Percentiles rank a stretch among this genome's conserved stretches.
Evolutionary conservation across 495 filamentous ascomycete genomes (phyloP).

Genomic region (Podospora pseudopauciseta): DNA sequence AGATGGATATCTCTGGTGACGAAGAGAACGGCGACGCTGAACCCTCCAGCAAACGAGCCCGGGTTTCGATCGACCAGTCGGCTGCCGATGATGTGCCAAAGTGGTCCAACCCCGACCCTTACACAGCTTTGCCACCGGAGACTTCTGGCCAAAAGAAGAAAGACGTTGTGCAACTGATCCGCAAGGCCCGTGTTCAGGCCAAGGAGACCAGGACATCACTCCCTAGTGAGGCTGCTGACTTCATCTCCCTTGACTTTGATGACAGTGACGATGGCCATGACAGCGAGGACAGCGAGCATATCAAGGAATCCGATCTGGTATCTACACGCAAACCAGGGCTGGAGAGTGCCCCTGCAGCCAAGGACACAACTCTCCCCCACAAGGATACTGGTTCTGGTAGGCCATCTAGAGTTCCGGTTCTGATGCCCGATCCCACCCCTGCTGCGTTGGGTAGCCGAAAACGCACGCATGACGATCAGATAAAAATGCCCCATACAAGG

Average conservation of each 20-base stretch:
- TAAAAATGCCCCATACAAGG: slow-evolving; percentile 49
- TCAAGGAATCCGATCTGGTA: background rate
- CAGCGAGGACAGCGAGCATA: slow-evolving; percentile 13
- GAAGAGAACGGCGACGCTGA: slow-evolving; percentile 53
- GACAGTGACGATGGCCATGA: slow-evolving; percentile 42
- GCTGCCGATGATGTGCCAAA: slow-evolving; percentile 54
- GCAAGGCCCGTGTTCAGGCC: slow-evolving; percentile 67
- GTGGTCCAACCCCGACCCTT: slow-evolving; percentile 94
- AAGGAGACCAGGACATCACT: slow-evolving; percentile 51
- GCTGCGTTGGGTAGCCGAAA: slow-evolving; percentile 49
- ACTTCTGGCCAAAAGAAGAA: slow-evolving; percentile 62
- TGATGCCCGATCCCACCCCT: slow-evolving; percentile 16
- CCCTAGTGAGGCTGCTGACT: slow-evolving; percentile 62
- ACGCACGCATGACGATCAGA: slow-evolving; percentile 65
- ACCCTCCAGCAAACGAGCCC: slow-evolving; percentile 48
- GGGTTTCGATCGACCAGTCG: slow-evolving; percentile 33
- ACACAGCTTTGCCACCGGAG: slow-evolving; percentile 76
- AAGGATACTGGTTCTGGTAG: background rate
- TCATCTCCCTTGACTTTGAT: slow-evolving; percentile 73
- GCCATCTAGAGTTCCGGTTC: slow-evolving; percentile 5
- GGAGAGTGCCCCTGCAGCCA: background rate
- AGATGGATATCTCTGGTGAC: slow-evolving; percentile 57
- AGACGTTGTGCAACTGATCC: slow-evolving; percentile 81
- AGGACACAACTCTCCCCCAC: slow-evolving; percentile 7
- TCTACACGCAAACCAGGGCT: background rate